Conservation (phyloP, 768 basidiomycete species). For the Russula brevipes region DNA sequence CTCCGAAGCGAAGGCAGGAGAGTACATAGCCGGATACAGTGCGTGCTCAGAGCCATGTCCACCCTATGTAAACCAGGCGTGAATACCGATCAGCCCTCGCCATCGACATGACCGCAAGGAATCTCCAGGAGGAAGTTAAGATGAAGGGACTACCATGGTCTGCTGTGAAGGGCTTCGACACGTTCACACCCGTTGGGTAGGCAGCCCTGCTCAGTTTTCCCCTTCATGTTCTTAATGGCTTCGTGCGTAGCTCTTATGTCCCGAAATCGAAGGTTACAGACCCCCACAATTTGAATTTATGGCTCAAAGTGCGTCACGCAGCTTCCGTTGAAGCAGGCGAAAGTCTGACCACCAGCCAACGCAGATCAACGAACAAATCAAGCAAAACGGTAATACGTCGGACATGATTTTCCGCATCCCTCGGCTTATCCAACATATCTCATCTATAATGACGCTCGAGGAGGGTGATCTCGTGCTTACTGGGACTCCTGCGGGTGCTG, state of each 20-base stretch:
- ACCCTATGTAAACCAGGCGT: not conserved
- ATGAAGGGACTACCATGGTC: slow-evolving; percentile 95
- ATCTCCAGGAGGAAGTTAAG: slow-evolving; percentile 90
- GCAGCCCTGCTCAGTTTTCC: slow-evolving; percentile 19
- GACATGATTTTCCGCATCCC: slow-evolving; percentile 96
- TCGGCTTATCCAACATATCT: slow-evolving; percentile 80
- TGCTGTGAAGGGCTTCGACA: slow-evolving; percentile 95
- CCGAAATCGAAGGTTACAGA: slow-evolving; percentile 64
- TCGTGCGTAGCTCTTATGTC: slow-evolving; percentile 60
- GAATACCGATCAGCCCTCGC: slow-evolving; percentile 59
- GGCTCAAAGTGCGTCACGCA: slow-evolving; percentile 53
- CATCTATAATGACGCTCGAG: slow-evolving; percentile 97
- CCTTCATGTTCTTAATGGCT: not conserved
- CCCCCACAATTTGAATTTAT: slow-evolving; percentile 69
- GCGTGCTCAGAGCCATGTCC: slow-evolving; percentile 24
- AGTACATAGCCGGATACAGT: slow-evolving; percentile 92
- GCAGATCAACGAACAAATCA: slow-evolving; percentile 77
- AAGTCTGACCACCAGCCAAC: not conserved
- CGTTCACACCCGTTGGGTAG: slow-evolving; percentile 88
- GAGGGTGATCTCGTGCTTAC: slow-evolving; percentile 91
- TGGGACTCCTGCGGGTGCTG: slow-evolving; percentile 90
- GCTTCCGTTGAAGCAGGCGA: not conserved
- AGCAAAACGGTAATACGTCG: slow-evolving; percentile 78
- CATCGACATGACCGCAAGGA: slow-evolving; percentile 94
- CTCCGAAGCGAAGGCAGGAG: slow-evolving; percentile 58